Evolutionary conservation across 306 rosid genomes (phyloP), one percentile per base, ranked within the genome.

Genomic region (Rubus idaeus): DNA sequence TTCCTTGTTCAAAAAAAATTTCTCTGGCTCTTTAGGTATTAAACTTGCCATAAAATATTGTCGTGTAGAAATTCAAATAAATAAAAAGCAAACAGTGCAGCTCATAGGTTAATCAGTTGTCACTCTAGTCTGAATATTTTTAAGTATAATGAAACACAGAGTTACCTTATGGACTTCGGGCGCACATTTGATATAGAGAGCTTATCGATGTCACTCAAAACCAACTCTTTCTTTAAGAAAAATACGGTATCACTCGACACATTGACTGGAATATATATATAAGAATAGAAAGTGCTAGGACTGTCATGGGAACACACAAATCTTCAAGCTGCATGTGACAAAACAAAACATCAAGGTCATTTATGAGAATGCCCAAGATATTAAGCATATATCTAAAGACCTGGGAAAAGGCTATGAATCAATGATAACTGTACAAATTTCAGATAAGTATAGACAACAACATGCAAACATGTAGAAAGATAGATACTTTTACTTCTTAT

Each of bases 201-300:
- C 85, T 88, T 95, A 82, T 95, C 99, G 9, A 95, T 95, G 56
- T 95, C 88, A 76, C 97, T 92, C 79, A 86, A 81, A 41, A 95
- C 99, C 90, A 95, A 78, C 68, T 95, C 99, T 80, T 68, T 92
- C 88, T 69, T 85, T 11, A 92, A 83, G 92, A 92, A 95, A 82
- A 81, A 81, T 26, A 95, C 68, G 68, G 97, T 83, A 74, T 96
- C 99, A 81, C 93, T 91, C 40, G 96, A 95, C 14, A 89, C 92
- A 86, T 95, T 95, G 76, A 95, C 99, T 44, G 97, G 97, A 74
- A 95, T 91, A n/a, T n/a, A n/a, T n/a, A n/a, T n/a, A n/a, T n/a
- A 72, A 95, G 96, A 71, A 92, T 70, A 75, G 91, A 87, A 66
- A 95, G 97, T n/a, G 99, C 97, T 71, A 92, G 88, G 70, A 92